Conservation (phyloP, 2,329 filamentous ascomycete species). For the Remersonia thermophila region DNA sequence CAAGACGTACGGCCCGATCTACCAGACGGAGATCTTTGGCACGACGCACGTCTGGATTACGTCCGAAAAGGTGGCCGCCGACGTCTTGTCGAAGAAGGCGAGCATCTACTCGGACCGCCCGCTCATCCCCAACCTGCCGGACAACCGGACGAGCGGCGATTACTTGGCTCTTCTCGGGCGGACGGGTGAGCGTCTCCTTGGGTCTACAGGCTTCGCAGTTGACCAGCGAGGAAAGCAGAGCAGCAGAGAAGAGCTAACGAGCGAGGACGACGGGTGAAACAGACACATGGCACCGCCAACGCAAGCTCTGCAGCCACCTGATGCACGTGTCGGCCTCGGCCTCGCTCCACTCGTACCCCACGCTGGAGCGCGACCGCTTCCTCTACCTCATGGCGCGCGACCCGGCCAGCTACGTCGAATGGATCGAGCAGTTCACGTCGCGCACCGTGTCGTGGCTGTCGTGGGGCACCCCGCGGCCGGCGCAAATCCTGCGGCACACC, state of each 20-base stretch:
- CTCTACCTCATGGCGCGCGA: constrained; percentile 29
- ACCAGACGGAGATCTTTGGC: constrained; percentile 34
- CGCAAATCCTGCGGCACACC: constrained; percentile 29
- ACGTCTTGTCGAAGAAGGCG: constrained; percentile 30
- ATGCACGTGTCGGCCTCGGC: constrained; percentile 28
- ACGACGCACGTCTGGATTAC: constrained; percentile 36
- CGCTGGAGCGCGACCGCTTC: constrained; percentile 33
- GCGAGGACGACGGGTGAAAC: neutral
- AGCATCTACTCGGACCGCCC: constrained; percentile 36
- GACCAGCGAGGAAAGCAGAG: too few species aligned
- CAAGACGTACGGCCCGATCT: constrained; percentile 34
- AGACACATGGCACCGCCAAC: constrained; percentile 38
- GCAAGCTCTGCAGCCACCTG: constrained; percentile 31
- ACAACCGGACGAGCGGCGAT: constrained; percentile 34
- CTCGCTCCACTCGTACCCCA: constrained; percentile 30
- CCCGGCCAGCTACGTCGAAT: constrained; percentile 31
- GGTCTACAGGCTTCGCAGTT: neutral
- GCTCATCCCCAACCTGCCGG: constrained; percentile 33
- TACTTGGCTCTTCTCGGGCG: constrained; percentile 33
- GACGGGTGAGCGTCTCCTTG: constrained; percentile 24
- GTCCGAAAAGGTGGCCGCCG: constrained; percentile 31
- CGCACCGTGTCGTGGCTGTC: constrained; percentile 33
- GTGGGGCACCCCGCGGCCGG: constrained; percentile 32
- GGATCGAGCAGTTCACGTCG: constrained; percentile 35
- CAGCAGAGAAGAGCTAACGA: neutral